Evolutionary conservation across 2,329 filamentous ascomycete species (phyloP).

Genomic region (Aspergillus puulaauensis): DNA sequence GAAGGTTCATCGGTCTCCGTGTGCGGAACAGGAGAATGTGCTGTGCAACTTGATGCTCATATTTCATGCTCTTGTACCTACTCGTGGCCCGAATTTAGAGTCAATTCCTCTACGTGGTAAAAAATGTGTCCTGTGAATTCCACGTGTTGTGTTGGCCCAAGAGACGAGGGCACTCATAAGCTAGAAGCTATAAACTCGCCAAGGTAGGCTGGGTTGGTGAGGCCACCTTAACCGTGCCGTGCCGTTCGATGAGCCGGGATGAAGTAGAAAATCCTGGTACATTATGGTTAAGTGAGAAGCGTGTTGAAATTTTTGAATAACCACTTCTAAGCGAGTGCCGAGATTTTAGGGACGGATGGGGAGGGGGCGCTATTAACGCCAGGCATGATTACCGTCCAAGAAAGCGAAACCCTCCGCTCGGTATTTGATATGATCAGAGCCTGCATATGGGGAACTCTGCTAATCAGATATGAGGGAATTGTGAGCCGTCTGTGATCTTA

Average conservation of each 20-base stretch:
- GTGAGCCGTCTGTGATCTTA: neutral
- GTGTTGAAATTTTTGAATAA: neutral
- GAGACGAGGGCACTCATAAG: neutral
- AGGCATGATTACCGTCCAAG: neutral
- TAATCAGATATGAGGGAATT: conserved; percentile 3
- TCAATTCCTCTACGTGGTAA: no score
- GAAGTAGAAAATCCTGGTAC: neutral
- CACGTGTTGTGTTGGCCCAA: neutral
- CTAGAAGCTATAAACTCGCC: neutral
- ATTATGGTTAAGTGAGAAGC: neutral
- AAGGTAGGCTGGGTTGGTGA: neutral
- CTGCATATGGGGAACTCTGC: neutral
- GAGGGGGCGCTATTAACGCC: neutral
- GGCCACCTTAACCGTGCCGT: neutral
- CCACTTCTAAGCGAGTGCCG: neutral
- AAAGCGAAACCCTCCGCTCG: neutral
- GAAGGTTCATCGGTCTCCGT: neutral
- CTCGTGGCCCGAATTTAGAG: no score
- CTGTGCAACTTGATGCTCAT: neutral
- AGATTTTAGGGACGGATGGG: neutral
- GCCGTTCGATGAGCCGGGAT: neutral
- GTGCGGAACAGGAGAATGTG: neutral
- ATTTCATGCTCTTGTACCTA: neutral
- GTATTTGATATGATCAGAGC: conserved; percentile 6
- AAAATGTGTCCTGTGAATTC: no score